A percentile compares a stretch with the other conserved stretches of the same genome.
These are phyloP conservation scores for Saccharomycopsis sp. DNA, from an alignment of 805 yeast genomes.

Conservation along the genomic window DNA sequence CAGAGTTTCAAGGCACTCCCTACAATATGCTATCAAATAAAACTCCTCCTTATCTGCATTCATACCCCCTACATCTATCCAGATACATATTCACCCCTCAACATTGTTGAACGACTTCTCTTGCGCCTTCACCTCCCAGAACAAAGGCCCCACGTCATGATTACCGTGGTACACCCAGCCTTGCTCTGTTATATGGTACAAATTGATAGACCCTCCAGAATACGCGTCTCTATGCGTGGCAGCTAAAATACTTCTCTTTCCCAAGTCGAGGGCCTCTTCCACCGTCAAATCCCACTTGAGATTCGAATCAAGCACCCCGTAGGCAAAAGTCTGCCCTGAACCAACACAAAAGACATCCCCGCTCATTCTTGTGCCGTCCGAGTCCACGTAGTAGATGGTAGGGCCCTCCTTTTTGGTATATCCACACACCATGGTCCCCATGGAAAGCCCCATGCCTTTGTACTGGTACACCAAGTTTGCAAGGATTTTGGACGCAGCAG, in stretches of 20 bases:
- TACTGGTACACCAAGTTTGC: slow-evolving; percentile 85
- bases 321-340: slow-evolving; percentile 98
- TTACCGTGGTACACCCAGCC: slow-evolving; percentile 98
- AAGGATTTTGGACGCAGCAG: slow-evolving; percentile 93
- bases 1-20: too few species aligned
- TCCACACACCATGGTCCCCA: slow-evolving; percentile 99
- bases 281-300: slow-evolving; percentile 86
- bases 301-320: slow-evolving; percentile 93
- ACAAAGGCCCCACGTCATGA: slow-evolving; percentile 80
- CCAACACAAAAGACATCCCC: slow-evolving; percentile 97
- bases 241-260: slow-evolving; percentile 92
- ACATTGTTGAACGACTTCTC: slow-evolving; percentile 90
- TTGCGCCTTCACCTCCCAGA: slow-evolving; percentile 84
- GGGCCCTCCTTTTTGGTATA: slow-evolving; percentile 94
- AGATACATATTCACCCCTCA: slow-evolving; percentile 29
- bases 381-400: slow-evolving; percentile 90
- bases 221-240: slow-evolving; percentile 98
- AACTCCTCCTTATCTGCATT: background rate
- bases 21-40: background rate
- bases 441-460: slow-evolving; percentile 96
- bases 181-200: slow-evolving; percentile 84
- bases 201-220: slow-evolving; percentile 93
- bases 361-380: slow-evolving; percentile 91
- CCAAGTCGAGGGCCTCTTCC: slow-evolving; percentile 90
- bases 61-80: too few species aligned